These are phyloP conservation scores for Syzygium jambos DNA, from an alignment of 345 rosid species.

Conservation along the genomic window DNA sequence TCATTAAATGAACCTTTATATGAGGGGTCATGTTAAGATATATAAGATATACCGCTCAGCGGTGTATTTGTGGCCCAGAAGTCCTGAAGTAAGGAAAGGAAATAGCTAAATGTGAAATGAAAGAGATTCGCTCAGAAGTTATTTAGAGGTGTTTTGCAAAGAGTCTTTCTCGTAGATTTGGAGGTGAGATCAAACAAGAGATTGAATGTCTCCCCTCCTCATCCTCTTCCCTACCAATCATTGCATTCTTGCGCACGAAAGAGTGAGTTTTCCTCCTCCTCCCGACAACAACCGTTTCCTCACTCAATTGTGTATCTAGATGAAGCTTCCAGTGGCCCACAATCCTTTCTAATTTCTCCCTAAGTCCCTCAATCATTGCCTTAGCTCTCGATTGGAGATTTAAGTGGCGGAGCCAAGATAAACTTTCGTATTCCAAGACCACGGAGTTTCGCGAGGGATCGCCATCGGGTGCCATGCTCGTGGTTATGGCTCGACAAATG, in stretches of 20 bases:
- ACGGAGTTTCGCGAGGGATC: neutral
- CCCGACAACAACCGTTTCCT: neutral
- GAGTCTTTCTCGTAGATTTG: conserved; percentile 10
- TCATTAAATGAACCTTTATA: neutral
- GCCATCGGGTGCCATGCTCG: neutral
- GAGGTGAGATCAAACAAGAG: neutral
- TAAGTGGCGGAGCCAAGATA: neutral
- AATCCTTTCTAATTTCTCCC: neutral
- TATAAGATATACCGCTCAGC: neutral
- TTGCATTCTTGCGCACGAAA: neutral
- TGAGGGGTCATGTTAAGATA: neutral
- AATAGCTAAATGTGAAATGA: neutral
- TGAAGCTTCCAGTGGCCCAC: neutral
- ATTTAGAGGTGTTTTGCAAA: conserved; percentile 27
- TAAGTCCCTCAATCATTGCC: neutral
- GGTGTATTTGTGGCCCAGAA: neutral
- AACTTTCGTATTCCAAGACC: neutral
- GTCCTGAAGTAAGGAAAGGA: neutral
- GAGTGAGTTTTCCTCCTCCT: neutral
- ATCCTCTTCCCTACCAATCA: conserved; percentile 21
- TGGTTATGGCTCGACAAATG: neutral
- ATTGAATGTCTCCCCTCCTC: neutral
- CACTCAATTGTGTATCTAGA: too few species aligned
- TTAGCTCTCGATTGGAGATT: neutral
- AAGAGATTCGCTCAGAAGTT: neutral